phyloP scores from a whole-genome alignment of 1,284 basidiomycete genomes.

The Cystobasidium sp. region DNA sequence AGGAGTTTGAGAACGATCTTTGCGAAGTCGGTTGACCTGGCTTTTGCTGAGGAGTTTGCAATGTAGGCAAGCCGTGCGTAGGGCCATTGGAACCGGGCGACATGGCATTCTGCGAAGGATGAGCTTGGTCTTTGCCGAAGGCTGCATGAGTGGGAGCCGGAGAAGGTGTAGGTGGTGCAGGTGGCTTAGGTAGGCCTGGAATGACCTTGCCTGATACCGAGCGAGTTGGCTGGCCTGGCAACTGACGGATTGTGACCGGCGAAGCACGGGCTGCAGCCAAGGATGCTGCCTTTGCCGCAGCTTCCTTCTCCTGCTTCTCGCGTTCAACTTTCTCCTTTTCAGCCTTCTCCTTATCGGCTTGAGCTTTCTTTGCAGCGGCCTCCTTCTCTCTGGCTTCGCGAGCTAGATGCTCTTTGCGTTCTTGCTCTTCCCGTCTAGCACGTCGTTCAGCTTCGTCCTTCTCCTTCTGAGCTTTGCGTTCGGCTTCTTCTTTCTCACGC shows the following conservation, averaged over 20 bases:
- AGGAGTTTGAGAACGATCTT: constrained; percentile 27
- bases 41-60: constrained; percentile 4
- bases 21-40: not conserved
- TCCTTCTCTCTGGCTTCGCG: constrained; percentile 48
- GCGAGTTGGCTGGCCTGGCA: constrained; percentile 43
- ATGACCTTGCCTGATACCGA: constrained; percentile 46
- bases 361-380: constrained; percentile 48
- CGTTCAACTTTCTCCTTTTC: constrained; percentile 45
- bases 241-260: constrained; percentile 6
- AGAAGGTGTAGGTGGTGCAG: constrained; percentile 35
- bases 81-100: constrained; percentile 1
- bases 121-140: too few species aligned
- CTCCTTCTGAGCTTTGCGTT: constrained; percentile 59
- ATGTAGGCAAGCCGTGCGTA: not conserved
- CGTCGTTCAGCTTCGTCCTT: constrained; percentile 53
- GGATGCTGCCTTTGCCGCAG: constrained; percentile 48
- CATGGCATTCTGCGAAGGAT: not conserved
- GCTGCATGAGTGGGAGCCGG: constrained; percentile 4
- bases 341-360: constrained; percentile 39
- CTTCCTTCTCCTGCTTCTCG: constrained; percentile 59
- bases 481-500: constrained; percentile 63
- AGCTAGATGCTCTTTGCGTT: constrained; percentile 69
- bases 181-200: constrained; percentile 49
- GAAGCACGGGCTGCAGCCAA: constrained; percentile 35
- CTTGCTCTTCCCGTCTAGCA: constrained; percentile 53